A percentile compares a stretch with the other conserved stretches of the same genome.
Conservation (phyloP, 129 eudicot species). For the Smallanthus sonchifolius region DNA sequence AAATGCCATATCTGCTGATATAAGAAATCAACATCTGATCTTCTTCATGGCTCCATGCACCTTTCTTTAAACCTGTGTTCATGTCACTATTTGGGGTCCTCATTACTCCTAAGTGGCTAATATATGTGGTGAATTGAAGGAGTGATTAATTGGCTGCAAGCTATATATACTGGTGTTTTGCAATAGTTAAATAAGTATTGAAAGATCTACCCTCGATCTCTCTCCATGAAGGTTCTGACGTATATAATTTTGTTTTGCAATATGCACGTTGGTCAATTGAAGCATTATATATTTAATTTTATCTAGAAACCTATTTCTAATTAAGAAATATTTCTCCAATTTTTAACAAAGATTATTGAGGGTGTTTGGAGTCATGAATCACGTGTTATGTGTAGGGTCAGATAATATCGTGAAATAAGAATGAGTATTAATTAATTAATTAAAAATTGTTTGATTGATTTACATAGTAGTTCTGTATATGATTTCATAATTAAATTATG, state of each 20-base stretch:
- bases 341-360: not conserved
- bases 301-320: not conserved
- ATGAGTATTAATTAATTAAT: not conserved
- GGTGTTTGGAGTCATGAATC: not conserved
- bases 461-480: not conserved
- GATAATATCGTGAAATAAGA: not conserved
- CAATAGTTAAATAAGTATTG: not conserved
- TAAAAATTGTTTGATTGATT: not conserved
- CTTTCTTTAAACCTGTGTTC: not conserved
- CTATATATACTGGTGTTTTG: not conserved
- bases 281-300: not conserved
- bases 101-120: not conserved
- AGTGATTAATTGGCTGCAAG: not conserved
- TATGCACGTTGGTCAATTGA: not conserved
- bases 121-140: not conserved
- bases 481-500: not conserved
- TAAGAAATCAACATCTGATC: not conserved
- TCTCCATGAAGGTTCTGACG: not conserved
- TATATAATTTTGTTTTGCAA: not conserved
- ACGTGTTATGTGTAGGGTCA: not conserved
- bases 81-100: not conserved
- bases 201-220: not conserved
- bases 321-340: not conserved
- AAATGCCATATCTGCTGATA: not conserved
- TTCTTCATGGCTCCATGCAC: not conserved